phyloP scores from a whole-genome alignment of 768 basidiomycete genomes.

The Macrolepiota fuliginosa region DNA sequence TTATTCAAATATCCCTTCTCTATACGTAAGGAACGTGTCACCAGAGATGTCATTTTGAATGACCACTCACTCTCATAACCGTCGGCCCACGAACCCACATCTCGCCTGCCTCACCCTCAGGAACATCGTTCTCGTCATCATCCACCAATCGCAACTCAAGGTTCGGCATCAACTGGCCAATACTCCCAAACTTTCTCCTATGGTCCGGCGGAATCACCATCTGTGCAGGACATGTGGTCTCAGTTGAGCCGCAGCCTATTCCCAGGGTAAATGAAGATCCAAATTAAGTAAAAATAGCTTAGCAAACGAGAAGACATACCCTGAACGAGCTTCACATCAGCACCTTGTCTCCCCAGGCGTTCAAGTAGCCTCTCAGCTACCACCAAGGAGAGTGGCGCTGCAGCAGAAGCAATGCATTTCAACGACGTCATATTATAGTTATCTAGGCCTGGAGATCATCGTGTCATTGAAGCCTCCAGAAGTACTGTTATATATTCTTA shows the following conservation, averaged over 20 bases:
- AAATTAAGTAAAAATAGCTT: neutral
- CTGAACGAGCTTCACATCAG: slow-evolving; percentile 18
- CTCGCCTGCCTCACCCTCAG: slow-evolving; percentile 52
- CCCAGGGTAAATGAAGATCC: neutral
- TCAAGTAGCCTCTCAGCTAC: slow-evolving; percentile 38
- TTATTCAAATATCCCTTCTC: slow-evolving; percentile 62
- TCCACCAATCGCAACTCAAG: slow-evolving; percentile 57
- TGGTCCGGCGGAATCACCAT: slow-evolving; percentile 37
- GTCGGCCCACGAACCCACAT: slow-evolving; percentile 65
- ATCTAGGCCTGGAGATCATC: slow-evolving; percentile 32
- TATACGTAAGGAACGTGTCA: neutral
- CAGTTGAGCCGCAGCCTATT: slow-evolving; percentile 58
- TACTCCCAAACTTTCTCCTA: slow-evolving; percentile 42
- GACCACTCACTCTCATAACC: slow-evolving; percentile 55
- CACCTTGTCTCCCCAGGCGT: slow-evolving; percentile 14
- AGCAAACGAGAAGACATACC: slow-evolving; percentile 12
- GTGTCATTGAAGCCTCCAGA: neutral
- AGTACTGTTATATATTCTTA: slow-evolving; percentile 21
- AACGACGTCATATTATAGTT: slow-evolving; percentile 53
- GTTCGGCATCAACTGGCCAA: slow-evolving; percentile 58
- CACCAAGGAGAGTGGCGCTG: slow-evolving; percentile 59
- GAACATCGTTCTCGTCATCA: slow-evolving; percentile 36
- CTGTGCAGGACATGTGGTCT: slow-evolving; percentile 56
- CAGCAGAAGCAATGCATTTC: slow-evolving; percentile 51
- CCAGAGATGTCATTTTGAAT: neutral